Evolutionary conservation across 371 early-diverging fungal species (phyloP).

Genomic region (Phascolomyces articulosus): DNA sequence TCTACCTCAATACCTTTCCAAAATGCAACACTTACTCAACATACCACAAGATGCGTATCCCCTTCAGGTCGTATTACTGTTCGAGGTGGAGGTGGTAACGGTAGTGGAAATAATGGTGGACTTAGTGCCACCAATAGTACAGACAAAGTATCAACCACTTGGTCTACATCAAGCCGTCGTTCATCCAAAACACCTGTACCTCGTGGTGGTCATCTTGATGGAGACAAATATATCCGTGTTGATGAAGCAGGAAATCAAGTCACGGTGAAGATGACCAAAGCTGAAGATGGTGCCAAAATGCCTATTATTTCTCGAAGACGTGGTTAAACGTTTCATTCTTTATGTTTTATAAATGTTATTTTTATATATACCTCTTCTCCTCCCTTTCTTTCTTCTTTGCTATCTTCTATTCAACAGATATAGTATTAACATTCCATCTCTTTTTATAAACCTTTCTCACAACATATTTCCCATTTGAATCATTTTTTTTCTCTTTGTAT

Average conservation of each 20-base stretch:
- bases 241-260: conserved; percentile 42
- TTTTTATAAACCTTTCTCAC: too few relatives aligned
- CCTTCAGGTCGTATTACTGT: conserved; percentile 44
- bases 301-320: background rate
- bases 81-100: conserved; percentile 31
- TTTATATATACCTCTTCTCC: background rate
- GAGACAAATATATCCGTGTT: conserved; percentile 34
- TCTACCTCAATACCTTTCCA: conserved; percentile 9
- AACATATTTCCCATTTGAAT: too few relatives aligned
- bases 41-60: conserved; percentile 30
- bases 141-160: conserved; percentile 29
- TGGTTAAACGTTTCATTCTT: background rate
- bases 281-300: conserved; percentile 19
- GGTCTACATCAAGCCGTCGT: conserved; percentile 31
- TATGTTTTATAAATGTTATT: background rate
- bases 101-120: background rate
- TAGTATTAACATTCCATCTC: background rate
- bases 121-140: conserved; percentile 1
- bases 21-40: conserved; percentile 25
- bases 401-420: background rate
- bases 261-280: conserved; percentile 40
- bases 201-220: conserved; percentile 32
- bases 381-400: background rate
- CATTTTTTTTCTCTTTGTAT: too few relatives aligned
- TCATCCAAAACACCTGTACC: conserved; percentile 12